These are phyloP conservation scores for Candida caryicola DNA, from an alignment of 805 yeast species.

Conservation along the genomic window DNA sequence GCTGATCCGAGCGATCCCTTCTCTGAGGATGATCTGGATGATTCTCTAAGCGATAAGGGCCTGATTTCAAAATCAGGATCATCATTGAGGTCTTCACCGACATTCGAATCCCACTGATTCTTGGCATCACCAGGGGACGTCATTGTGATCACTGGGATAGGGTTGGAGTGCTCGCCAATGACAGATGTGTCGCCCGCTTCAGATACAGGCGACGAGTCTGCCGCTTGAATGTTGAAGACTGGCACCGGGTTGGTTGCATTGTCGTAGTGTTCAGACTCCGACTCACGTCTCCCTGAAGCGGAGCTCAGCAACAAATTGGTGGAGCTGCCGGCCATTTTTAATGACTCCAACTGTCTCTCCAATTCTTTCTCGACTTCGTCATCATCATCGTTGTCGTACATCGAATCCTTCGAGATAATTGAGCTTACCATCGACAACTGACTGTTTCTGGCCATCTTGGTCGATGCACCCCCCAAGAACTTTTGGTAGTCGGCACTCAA, in stretches of 20 bases:
- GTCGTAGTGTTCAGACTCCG: not conserved
- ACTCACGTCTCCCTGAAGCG: not conserved
- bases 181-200: not conserved
- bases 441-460: constrained; percentile 21
- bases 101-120: not conserved
- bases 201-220: constrained; percentile 1
- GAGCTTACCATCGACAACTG: constrained; percentile 43
- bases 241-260: constrained; percentile 5
- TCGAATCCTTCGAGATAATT: constrained; percentile 35
- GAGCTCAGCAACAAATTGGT: not conserved
- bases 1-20: not conserved
- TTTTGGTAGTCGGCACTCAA: constrained; percentile 27
- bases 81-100: not conserved
- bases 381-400: constrained; percentile 21
- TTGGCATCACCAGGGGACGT: not conserved
- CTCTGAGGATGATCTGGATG: not conserved
- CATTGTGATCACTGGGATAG: constrained; percentile 2
- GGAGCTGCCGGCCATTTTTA: constrained; percentile 22
- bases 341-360: constrained; percentile 34
- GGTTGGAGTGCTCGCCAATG: not conserved
- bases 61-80: constrained; percentile 1
- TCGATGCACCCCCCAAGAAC: constrained; percentile 16
- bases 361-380: constrained; percentile 37
- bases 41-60: not conserved
- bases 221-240: constrained; percentile 7